Base-by-base conservation (phyloP, 2,329 filamentous ascomycete species). In the Ceratocystis destructans region DNA sequence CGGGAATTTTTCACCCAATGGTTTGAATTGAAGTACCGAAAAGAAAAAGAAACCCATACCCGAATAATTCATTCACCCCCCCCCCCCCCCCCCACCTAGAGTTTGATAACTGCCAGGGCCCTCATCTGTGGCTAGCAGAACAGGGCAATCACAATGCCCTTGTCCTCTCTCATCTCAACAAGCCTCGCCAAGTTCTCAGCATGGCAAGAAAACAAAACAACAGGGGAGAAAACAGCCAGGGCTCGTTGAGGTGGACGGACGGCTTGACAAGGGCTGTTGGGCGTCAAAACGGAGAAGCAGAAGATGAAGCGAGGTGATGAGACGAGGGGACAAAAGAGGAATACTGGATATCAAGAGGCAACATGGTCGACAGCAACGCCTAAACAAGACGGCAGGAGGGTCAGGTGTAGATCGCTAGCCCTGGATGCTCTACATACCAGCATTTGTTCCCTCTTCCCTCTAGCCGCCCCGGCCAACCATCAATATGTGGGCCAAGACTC, bases 81-180 rank as follows among this genome's bases (percentile, higher is more conserved):
- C 22, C 5, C 7, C 50, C 50, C 10, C 20, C n/a, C 25, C n/a
- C 10, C 50, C 5, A 15, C 25, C 20, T 8, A 50, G 50, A 20
- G 50, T 55, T 55, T 55, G 50, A 55, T 55, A 28, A 22, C 20
- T 15, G 25, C 50, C 22, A 17, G 50, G 50, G 22, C 50, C 50
- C 20, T 55, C 50, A 25, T 55, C 20, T 7, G 37, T 41, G 3
- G 37, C 37, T 4, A 25, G 12, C 12, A 31, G 22, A 17, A 28
- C 20, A 31, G 25, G 50, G 22, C 12, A 25, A 15, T 31, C 37
- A 55, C 50, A 55, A 55, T 55, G 50, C 50, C 50, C 50, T 55
- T 55, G 50, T 55, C 50, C 31, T 31, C 25, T 55, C 50, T 55
- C 50, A 55, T 55, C 20, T 55, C 50, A 55, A 55, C 20, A 55